Evolutionary conservation across 805 yeast species (phyloP).

Genomic region (Kazachstania africana): DNA sequence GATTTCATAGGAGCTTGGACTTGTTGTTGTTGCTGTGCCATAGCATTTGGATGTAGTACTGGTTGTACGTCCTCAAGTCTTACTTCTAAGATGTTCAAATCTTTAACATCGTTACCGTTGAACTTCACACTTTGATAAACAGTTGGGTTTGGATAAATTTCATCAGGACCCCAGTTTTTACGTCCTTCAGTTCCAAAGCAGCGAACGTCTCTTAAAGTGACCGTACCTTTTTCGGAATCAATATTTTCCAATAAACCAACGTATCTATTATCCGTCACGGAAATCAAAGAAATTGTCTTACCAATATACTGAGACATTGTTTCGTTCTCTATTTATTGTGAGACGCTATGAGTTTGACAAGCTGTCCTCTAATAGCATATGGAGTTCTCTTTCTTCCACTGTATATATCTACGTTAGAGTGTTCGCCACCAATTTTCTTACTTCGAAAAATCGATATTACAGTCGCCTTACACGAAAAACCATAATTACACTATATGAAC

Average conservation of each 20-base stretch:
- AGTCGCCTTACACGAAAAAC: too few species aligned
- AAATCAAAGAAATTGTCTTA: slow-evolving; percentile 38
- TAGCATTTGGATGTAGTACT: slow-evolving; percentile 25
- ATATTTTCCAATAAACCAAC: slow-evolving; percentile 82
- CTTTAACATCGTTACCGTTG: slow-evolving; percentile 88
- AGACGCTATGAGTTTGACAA: too few species aligned
- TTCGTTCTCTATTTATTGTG: too few species aligned
- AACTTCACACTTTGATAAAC: slow-evolving; percentile 71
- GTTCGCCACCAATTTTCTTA: too few species aligned
- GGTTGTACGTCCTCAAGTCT: slow-evolving; percentile 56
- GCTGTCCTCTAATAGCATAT: too few species aligned
- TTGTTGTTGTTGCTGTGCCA: slow-evolving; percentile 3
- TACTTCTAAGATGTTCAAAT: slow-evolving; percentile 69
- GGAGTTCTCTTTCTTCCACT: too few species aligned
- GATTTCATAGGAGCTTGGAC: neutral
- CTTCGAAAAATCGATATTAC: too few species aligned
- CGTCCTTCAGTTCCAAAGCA: slow-evolving; percentile 92
- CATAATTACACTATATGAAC: too few species aligned
- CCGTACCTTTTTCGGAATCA: slow-evolving; percentile 84
- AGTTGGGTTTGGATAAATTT: slow-evolving; percentile 57
- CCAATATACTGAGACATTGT: slow-evolving; percentile 91
- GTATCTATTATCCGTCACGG: slow-evolving; percentile 40
- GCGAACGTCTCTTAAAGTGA: slow-evolving; percentile 67
- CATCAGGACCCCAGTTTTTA: slow-evolving; percentile 52
- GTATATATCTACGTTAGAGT: too few species aligned